Evolutionary conservation across 108 stramenopile species (phyloP), one percentile per base, ranked within the genome.

Genomic region (Cyclotella cryptica): DNA sequence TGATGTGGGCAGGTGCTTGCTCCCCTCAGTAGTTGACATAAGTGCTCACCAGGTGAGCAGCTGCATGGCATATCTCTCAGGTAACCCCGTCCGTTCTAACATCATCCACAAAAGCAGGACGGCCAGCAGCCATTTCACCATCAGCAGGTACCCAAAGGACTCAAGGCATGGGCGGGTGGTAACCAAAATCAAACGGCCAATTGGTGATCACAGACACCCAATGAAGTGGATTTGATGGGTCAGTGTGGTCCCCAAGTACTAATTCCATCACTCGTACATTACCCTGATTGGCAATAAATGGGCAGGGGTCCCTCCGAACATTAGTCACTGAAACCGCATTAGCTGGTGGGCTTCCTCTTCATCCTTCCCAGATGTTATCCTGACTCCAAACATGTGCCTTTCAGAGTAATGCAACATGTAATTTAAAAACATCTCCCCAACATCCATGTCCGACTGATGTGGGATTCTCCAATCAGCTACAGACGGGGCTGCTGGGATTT

Each of bases 101-200:
- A 44, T n/a, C n/a, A n/a, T n/a, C n/a, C n/a, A n/a, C n/a, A n/a
- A n/a, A n/a, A n/a, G n/a, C n/a, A n/a, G n/a, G 27, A 21, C 51
- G 11, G 35, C 79, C 84, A 4, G 49, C 24, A 4, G 84, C 84
- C 28, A 80, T 26, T 22, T 58, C 43, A 11, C 84, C 84, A 52
- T 84, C 80, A 39, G 27, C 69, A n/a, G 47, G 8, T 15, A 74
- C 27, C 46, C 69, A 67, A 13, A 27, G 54, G 10, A 86, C 72
- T 66, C 80, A 64, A 6, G 85, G 77, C 30, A 73, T 22, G 9
- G 69, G 24, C 13, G 85, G 85, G 29, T 86, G 77, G 35, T 82
- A 82, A 3, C 17, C 46, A 6, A 41, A n/a, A 5, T 19, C 15
- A 13, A 75, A 80, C n/a, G 85, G 85, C 12, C 72, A 65, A 70